Evolutionary conservation across 2,329 filamentous ascomycete genomes (phyloP), one percentile per base, ranked within the genome.

Genomic region (Colletotrichum filicis): DNA sequence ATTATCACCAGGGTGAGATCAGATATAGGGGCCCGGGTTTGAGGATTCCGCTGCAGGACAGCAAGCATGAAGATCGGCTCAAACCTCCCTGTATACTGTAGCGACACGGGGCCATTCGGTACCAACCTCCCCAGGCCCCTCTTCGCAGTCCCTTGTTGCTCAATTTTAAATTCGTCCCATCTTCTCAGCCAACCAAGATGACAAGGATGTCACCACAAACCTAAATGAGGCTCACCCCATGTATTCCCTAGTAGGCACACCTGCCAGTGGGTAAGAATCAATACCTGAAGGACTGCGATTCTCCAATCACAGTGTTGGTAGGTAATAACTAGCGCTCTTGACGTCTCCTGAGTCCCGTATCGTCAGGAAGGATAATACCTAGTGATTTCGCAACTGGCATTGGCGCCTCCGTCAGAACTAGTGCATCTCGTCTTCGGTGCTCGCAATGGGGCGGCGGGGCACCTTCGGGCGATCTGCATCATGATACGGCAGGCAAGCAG

Each of bases 91-190:
- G 66, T 56, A 14, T 8, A 30, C 62, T 65, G 62, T 30, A 30
- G 62, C 32, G 30, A 64, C 55, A 73, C 59, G 42, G 67, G 52
- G 68, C 67, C 68, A 55, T 22, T 74, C 68, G 71, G 71, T 72
- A 72, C 62, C 71, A 67, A 61, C 49, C 60, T 49, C 56, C 55
- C 37, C 42, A 49, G 42, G 37, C 37, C 16, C 12, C 37, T 66
- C 30, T 59, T 24, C 24, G 26, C 35, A 32, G 11, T 60, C 46
- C 69, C 66, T 37, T 67, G 67, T 63, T 32, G 22, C 42, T 49
- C 71, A 74, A 74, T 74, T 74, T 72, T 55, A 55, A 74, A 46
- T 74, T 72, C 71, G 30, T 74, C 71, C 71, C 68, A 72, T 74
- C 71, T 74, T 67, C 30, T 74, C 58, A 67, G 57, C 71, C 71